phyloP scores from a whole-genome alignment of 148 eudicot genomes.

The Persicaria maculosa region DNA sequence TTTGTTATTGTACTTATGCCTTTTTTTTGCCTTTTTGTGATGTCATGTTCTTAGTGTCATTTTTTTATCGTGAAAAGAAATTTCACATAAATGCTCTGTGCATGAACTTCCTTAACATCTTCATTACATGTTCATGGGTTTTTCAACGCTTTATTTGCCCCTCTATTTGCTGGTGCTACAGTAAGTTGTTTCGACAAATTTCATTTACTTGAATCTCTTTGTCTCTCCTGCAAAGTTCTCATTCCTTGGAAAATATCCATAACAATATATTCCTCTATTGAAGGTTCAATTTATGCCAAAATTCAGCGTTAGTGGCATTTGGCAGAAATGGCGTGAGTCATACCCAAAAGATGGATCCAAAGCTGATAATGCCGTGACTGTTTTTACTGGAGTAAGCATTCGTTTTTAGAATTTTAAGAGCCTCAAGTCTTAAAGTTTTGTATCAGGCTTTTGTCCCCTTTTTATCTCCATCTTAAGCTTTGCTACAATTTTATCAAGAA shows the following conservation, averaged over 20 bases:
- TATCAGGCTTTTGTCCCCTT: not conserved
- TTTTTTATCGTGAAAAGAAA: constrained; percentile 8
- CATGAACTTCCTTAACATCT: constrained; percentile 49
- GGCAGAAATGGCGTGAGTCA: constrained; percentile 98
- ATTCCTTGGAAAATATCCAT: not conserved
- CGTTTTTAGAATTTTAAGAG: not conserved
- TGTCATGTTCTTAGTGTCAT: not conserved
- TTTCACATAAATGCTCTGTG: not conserved
- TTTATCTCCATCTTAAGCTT: not conserved
- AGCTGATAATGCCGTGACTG: constrained; percentile 63
- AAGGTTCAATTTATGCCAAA: constrained; percentile 98
- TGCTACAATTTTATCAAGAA: not conserved
- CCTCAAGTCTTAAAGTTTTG: not conserved
- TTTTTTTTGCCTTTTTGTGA: not conserved
- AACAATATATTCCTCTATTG: constrained; percentile 16
- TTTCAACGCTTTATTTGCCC: constrained; percentile 92
- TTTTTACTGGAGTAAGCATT: constrained; percentile 83
- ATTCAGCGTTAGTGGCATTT: constrained; percentile 95
- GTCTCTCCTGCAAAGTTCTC: not conserved
- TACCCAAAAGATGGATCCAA: constrained; percentile 62
- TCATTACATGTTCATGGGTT: constrained; percentile 87
- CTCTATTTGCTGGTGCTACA: constrained; percentile 80
- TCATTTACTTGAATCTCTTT: not conserved
- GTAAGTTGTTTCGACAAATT: constrained; percentile 30
- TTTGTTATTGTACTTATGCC: not conserved